phyloP scores from a whole-genome alignment of 2,329 filamentous ascomycete genomes.

The Hypomyces rosellus region DNA sequence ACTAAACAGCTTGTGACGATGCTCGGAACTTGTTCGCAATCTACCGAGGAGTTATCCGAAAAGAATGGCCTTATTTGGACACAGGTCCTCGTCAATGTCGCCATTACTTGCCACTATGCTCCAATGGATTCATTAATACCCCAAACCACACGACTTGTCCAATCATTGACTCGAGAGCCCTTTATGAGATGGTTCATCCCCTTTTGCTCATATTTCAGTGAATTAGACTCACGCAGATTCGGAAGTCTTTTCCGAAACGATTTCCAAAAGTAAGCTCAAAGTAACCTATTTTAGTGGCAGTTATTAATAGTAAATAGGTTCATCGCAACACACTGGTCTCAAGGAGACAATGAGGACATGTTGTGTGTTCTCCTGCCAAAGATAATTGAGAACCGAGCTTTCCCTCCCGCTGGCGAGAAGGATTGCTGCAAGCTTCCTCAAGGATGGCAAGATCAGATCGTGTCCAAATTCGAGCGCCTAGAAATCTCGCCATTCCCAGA shows the following conservation, averaged over 20 bases:
- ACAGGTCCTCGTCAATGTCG: constrained; percentile 48
- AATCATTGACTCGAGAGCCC: constrained; percentile 56
- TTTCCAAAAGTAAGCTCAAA: constrained; percentile 63
- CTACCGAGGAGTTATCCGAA: constrained; percentile 24
- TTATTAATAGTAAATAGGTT: constrained; percentile 47
- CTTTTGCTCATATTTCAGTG: constrained; percentile 77
- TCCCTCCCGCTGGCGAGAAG: constrained; percentile 47
- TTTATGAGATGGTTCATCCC: constrained; percentile 70
- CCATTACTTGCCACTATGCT: constrained; percentile 67
- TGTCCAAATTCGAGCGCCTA: constrained; percentile 60
- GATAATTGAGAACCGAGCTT: constrained; percentile 50
- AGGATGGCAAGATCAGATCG: constrained; percentile 67
- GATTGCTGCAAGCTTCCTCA: constrained; percentile 54
- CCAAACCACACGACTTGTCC: constrained; percentile 58
- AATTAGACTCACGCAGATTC: constrained; percentile 69
- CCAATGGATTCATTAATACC: constrained; percentile 75
- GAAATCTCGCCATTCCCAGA: constrained; percentile 61
- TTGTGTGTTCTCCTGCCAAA: constrained; percentile 63
- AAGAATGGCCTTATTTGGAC: constrained; percentile 47
- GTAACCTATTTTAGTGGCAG: constrained; percentile 14
- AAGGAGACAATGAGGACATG: constrained; percentile 57
- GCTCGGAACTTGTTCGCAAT: constrained; percentile 38
- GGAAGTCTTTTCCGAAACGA: constrained; percentile 69
- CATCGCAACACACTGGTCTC: constrained; percentile 66
- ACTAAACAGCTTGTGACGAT: constrained; percentile 50